Evolutionary conservation across 2,329 filamentous ascomycete genomes (phyloP).

Genomic region (Aspergillus sp.): DNA sequence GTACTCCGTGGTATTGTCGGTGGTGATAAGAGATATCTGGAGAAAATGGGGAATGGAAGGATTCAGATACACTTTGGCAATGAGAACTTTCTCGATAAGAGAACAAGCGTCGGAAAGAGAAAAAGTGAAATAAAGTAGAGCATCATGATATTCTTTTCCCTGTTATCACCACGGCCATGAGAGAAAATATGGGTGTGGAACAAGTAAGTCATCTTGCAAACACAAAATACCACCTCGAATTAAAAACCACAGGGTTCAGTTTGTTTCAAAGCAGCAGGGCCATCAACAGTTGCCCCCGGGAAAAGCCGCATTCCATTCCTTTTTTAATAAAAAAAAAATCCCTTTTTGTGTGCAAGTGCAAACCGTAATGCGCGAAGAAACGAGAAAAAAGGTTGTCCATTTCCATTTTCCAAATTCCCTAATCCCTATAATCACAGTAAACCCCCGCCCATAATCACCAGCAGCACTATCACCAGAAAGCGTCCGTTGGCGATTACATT

Average conservation of each 20-base stretch:
- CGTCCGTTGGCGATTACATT: constrained; percentile 32
- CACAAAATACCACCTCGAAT: not conserved
- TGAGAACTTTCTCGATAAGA: not conserved
- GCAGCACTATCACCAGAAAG: constrained; percentile 13
- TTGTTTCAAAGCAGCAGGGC: not conserved
- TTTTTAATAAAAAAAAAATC: not conserved
- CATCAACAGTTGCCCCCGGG: not conserved
- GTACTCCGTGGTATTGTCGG: too few species aligned
- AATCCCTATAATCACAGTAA: not conserved
- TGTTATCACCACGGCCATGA: constrained; percentile 9
- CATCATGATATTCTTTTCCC: constrained; percentile 1
- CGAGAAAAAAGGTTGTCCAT: constrained; percentile 3
- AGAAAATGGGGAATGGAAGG: too few species aligned
- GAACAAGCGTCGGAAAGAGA: not conserved
- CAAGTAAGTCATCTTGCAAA: too few species aligned
- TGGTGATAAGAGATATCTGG: too few species aligned
- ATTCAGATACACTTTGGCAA: too few species aligned
- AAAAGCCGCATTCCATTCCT: not conserved
- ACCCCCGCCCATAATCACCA: constrained; percentile 8
- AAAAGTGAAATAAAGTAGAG: constrained; percentile 2
- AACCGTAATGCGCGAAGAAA: not conserved
- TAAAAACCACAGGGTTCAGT: not conserved
- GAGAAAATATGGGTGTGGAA: not conserved
- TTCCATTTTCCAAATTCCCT: too few species aligned
- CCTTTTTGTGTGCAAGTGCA: not conserved